Conservation (phyloP, 1,284 basidiomycete species). For the Trametes hirsuta region DNA sequence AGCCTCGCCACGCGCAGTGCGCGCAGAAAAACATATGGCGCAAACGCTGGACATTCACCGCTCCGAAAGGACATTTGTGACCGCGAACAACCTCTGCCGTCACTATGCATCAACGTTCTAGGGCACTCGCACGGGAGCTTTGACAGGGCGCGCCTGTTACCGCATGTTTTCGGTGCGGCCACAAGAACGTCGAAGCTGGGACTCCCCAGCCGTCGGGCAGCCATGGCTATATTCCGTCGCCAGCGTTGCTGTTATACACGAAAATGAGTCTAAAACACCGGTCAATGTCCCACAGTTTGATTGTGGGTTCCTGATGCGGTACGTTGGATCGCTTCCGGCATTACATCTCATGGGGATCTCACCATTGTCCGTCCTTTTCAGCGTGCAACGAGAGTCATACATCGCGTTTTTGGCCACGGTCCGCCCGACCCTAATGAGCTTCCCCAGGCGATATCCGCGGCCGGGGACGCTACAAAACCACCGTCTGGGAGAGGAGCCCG, state of each 20-base stretch:
- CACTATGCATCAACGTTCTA: conserved; percentile 19
- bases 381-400: conserved; percentile 22
- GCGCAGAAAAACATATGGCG: conserved; percentile 8
- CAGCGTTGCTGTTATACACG: conserved; percentile 9
- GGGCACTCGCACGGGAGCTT: conserved; percentile 20
- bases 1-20: no score
- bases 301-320: conserved; percentile 18
- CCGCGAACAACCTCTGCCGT: conserved; percentile 12
- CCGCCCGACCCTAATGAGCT: conserved; percentile 11
- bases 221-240: conserved; percentile 17
- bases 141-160: conserved; percentile 22
- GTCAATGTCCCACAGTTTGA: conserved; percentile 15
- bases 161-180: conserved; percentile 27
- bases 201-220: conserved; percentile 15
- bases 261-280: conserved; percentile 14
- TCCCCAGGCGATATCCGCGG: conserved; percentile 16
- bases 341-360: conserved; percentile 21
- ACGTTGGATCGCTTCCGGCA: conserved; percentile 23
- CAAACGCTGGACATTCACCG: not conserved
- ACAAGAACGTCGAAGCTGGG: conserved; percentile 24
- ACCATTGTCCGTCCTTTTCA: conserved; percentile 27
- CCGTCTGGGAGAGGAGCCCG: conserved; percentile 9
- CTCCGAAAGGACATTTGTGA: not conserved
- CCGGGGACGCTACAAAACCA: conserved; percentile 23
- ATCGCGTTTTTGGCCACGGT: conserved; percentile 21